phyloP scores from a whole-genome alignment of 2,329 filamentous ascomycete species.

The Penicillium sclerotiorum region DNA sequence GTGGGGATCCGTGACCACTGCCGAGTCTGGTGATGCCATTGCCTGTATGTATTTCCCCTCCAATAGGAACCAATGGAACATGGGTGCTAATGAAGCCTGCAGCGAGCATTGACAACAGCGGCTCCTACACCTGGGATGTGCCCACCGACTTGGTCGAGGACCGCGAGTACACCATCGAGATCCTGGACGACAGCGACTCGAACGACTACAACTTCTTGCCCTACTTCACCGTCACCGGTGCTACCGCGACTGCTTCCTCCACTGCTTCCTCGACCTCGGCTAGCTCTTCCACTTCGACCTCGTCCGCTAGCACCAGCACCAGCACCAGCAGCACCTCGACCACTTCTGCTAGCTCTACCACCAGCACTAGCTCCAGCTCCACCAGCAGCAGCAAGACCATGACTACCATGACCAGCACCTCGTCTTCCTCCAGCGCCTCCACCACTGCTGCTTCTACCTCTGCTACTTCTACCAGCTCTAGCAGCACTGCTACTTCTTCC shows the following conservation, averaged over 20 bases:
- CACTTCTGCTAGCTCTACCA: constrained; percentile 23
- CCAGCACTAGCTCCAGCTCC: constrained; percentile 26
- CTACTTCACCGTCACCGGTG: constrained; percentile 53
- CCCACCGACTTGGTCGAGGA: constrained; percentile 44
- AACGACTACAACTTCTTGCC: constrained; percentile 55
- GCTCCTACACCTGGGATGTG: constrained; percentile 53
- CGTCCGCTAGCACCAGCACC: constrained; percentile 14
- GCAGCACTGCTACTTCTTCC: background rate
- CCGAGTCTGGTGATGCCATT: constrained; percentile 45
- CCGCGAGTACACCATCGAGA: constrained; percentile 57
- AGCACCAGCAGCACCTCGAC: constrained; percentile 15
- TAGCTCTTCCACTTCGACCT: constrained; percentile 26
- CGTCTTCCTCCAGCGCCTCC: constrained; percentile 10
- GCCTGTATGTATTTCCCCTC: constrained; percentile 42
- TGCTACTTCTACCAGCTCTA: constrained; percentile 25
- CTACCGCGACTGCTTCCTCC: constrained; percentile 35
- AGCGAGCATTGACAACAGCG: constrained; percentile 54
- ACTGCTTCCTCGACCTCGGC: constrained; percentile 32
- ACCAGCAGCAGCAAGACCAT: constrained; percentile 11
- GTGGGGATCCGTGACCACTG: constrained; percentile 45
- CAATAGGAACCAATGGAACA: background rate
- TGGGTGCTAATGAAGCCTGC: background rate
- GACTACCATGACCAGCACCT: background rate
- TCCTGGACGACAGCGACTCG: constrained; percentile 51
- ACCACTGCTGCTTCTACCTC: constrained; percentile 24